Conservation (phyloP, 176 grass and related monocot genomes). For the Thalia dealbata region DNA sequence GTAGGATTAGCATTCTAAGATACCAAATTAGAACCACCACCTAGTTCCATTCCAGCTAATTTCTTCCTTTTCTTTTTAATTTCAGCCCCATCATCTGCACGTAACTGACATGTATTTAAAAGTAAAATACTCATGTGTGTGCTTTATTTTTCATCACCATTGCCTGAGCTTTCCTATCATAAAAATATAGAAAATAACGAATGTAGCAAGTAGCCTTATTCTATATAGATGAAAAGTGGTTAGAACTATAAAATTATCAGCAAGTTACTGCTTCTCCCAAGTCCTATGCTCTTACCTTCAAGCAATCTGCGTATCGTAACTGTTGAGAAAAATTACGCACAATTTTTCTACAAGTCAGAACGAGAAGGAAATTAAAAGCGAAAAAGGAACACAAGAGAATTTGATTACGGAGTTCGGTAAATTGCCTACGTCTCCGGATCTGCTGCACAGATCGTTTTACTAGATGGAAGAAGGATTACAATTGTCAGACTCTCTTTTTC, state of each 20-base stretch:
- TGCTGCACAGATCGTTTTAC: too few species aligned
- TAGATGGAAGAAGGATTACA: too few species aligned
- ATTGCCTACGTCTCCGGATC: too few species aligned
- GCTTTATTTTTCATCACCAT: not conserved
- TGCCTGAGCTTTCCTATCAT: not conserved
- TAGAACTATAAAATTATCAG: constrained; percentile 23
- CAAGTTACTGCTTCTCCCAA: not conserved
- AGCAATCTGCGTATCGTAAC: constrained; percentile 67
- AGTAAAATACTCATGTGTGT: not conserved
- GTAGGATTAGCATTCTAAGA: constrained; percentile 31
- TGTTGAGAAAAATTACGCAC: too few species aligned
- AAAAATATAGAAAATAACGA: too few species aligned
- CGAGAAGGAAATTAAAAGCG: too few species aligned
- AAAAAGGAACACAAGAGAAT: too few species aligned
- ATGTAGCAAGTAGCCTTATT: too few species aligned
- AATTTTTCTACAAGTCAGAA: too few species aligned
- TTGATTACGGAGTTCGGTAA: too few species aligned
- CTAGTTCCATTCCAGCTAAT: constrained; percentile 16
- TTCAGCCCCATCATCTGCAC: constrained; percentile 60
- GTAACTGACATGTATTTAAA: constrained; percentile 19
- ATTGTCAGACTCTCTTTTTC: too few species aligned
- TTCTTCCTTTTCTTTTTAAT: constrained; percentile 70
- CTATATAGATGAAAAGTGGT: not conserved
- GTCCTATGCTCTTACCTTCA: constrained; percentile 47
- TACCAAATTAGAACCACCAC: constrained; percentile 33